Evolutionary conservation across 495 filamentous ascomycete species (phyloP), one percentile per base, ranked within the genome.

Genomic region (Massariosphaeria phaeospora): DNA sequence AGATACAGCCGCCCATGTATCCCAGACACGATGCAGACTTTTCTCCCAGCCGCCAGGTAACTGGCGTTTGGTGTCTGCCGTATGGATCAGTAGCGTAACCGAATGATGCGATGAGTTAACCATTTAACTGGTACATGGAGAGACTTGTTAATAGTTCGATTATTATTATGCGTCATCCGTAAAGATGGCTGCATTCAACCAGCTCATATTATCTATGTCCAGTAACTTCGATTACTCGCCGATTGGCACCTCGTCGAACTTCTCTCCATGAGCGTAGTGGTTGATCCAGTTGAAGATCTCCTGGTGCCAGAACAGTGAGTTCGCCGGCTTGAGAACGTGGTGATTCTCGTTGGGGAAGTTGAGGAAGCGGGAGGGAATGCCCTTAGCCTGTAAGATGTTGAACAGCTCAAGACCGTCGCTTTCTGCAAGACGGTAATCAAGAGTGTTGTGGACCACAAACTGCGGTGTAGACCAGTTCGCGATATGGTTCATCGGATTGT

Each of bases 331-430:
- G 10, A 63, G 34, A 3, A 76, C 72, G 71, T 70, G 72, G 40
- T 80, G 77, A n/a, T 71, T 67, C 62, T 81, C 77, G 59, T 79
- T 72, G 0, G 73, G 72, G 60, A 81, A 82, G 49, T 72, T 75
- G 40, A 83, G 53, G 53, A 79, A 71, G 0, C 69, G 64, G 21
- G 39, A 79, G n/a, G 85, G 78, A 34, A 78, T 69, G 15, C 74
- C 75, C 3, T 68, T 67, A 30, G 70, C 66, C 52, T 78, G 75
- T 25, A 77, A 61, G 7, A 76, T 66, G 57, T 79, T 78, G 63
- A 77, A 79, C 15, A 74, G 48, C 34, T 57, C 55, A 11, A 77
- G 55, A 1, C 75, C 75, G 36, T 75, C 72, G 7, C 69, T 63
- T 2, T 75, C 65, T 9, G 73, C 64, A 15, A 75, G 64, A 21